Evolutionary conservation across 352 stramenopile species (phyloP).

Genomic region (Globisporangium irregulare): DNA sequence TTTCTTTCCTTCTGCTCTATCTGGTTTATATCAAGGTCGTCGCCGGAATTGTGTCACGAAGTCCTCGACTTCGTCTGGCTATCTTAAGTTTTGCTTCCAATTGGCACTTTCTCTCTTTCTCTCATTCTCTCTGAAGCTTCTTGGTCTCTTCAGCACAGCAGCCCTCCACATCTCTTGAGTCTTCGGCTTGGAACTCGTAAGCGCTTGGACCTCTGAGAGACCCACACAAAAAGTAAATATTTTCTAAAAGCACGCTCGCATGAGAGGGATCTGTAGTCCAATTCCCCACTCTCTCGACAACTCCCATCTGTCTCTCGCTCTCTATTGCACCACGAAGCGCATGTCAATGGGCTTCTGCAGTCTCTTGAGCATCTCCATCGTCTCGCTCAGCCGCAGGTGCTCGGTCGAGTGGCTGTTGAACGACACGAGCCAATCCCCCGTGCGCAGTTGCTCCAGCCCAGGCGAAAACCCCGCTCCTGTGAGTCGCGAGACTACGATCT

Average conservation of each 20-base stretch:
- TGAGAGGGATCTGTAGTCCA: background rate
- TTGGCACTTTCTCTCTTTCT: background rate
- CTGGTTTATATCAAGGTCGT: background rate
- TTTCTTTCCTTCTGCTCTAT: background rate
- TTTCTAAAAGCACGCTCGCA: background rate
- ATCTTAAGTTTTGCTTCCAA: background rate
- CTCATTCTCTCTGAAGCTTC: background rate
- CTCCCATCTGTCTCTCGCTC: background rate
- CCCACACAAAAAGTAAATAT: conserved; percentile 1
- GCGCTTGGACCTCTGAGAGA: background rate
- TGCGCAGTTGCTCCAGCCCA: conserved; percentile 59
- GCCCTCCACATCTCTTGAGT: background rate
- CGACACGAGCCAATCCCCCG: conserved; percentile 75
- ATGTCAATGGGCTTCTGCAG: conserved; percentile 75
- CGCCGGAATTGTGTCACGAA: background rate
- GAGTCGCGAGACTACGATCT: conserved; percentile 75
- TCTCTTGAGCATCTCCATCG: conserved; percentile 79
- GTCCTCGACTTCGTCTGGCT: background rate
- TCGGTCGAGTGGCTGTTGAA: conserved; percentile 67
- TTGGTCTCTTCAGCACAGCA: background rate
- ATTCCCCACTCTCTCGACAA: background rate
- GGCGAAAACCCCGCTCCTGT: conserved; percentile 65
- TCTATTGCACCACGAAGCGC: conserved; percentile 75
- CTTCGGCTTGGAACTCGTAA: background rate
- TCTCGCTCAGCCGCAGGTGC: conserved; percentile 62